Evolutionary conservation across 176 grass and related monocot species (phyloP).

Genomic region (Hsuehochloa calcarea): DNA sequence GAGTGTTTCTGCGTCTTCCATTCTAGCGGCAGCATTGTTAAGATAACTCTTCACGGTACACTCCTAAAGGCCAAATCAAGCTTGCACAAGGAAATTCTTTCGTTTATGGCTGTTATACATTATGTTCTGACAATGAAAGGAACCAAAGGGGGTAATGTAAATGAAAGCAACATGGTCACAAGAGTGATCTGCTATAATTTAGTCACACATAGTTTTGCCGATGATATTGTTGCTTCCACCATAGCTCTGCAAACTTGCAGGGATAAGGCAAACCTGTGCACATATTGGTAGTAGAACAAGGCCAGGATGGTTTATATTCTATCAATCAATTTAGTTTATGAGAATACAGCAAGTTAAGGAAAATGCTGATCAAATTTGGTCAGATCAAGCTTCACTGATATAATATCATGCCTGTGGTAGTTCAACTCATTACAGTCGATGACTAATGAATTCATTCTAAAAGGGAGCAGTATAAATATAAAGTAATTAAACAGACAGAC

Average conservation of each 20-base stretch:
- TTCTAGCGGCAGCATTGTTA: not conserved
- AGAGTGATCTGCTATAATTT: not conserved
- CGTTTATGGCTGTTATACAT: not conserved
- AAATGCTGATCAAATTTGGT: not conserved
- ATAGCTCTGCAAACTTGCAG: not conserved
- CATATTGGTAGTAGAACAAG: not conserved
- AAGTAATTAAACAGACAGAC: not conserved
- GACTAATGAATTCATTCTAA: constrained; percentile 7
- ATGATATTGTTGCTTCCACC: not conserved
- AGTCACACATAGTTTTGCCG: not conserved
- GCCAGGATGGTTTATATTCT: not conserved
- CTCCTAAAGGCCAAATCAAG: not conserved
- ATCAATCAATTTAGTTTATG: not conserved
- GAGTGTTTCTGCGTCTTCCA: too few species aligned
- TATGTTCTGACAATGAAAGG: not conserved
- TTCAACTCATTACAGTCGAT: not conserved
- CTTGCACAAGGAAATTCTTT: not conserved
- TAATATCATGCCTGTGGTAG: not conserved
- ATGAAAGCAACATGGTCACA: not conserved
- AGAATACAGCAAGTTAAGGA: not conserved
- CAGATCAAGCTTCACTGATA: not conserved
- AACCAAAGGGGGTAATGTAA: not conserved
- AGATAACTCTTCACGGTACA: not conserved
- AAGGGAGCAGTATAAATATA: not conserved
- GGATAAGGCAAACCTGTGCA: not conserved